Evolutionary conservation across 2,329 filamentous ascomycete species (phyloP).

Genomic region (Pyrenochaeta sp.): DNA sequence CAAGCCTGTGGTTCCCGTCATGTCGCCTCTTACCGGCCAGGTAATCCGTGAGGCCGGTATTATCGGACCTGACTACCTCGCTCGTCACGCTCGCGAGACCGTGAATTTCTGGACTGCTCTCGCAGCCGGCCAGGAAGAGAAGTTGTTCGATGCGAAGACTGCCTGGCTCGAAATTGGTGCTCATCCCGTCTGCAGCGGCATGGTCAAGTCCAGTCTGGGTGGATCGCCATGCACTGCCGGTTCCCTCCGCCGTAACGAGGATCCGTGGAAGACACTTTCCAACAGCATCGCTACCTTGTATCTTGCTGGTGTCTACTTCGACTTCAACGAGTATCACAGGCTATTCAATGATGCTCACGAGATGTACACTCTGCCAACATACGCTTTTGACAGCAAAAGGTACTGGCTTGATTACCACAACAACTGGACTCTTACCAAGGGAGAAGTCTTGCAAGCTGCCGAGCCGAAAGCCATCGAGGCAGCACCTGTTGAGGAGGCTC

Average conservation of each 20-base stretch:
- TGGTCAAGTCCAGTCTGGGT: constrained; percentile 72
- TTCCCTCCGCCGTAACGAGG: constrained; percentile 69
- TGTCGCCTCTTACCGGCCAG: constrained; percentile 72
- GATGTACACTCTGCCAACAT: constrained; percentile 71
- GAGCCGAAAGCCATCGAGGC: constrained; percentile 52
- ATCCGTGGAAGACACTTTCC: constrained; percentile 70
- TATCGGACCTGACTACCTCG: constrained; percentile 70
- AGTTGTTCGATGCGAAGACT: constrained; percentile 70
- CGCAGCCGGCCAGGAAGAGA: constrained; percentile 64
- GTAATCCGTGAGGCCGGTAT: constrained; percentile 66
- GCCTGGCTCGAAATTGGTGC: constrained; percentile 79
- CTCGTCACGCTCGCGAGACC: constrained; percentile 70
- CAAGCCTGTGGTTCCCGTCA: constrained; percentile 66
- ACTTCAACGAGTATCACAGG: constrained; percentile 76
- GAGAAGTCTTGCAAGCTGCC: constrained; percentile 59
- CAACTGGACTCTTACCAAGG: constrained; percentile 77
- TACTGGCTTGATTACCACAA: constrained; percentile 77
- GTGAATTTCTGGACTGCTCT: constrained; percentile 75
- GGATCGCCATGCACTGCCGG: constrained; percentile 63
- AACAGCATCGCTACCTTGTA: constrained; percentile 68
- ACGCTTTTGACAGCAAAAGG: constrained; percentile 74
- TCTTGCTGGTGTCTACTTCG: constrained; percentile 67
- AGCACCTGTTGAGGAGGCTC: constrained; percentile 51
- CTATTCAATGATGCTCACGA: constrained; percentile 66
- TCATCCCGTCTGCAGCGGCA: constrained; percentile 72